phyloP scores from a whole-genome alignment of 2,329 filamentous ascomycete species.

The Nothophoma quercina region DNA sequence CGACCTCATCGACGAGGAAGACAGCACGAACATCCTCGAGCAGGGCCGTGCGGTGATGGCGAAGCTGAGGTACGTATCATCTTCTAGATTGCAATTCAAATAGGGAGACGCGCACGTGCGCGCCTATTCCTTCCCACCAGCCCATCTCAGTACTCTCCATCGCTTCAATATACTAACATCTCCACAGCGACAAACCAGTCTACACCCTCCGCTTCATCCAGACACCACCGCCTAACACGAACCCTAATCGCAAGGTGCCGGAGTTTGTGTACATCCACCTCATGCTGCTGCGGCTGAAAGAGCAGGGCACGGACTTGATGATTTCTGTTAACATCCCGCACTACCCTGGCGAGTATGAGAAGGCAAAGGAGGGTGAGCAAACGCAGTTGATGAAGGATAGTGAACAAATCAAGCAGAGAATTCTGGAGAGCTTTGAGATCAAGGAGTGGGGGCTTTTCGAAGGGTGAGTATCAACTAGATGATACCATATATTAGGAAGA shows the following conservation, averaged over 20 bases:
- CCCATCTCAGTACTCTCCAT: not conserved
- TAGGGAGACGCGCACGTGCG: conserved; percentile 3
- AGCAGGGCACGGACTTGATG: conserved; percentile 79
- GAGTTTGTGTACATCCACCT: conserved; percentile 78
- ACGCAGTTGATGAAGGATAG: conserved; percentile 67
- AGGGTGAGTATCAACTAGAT: conserved; percentile 23
- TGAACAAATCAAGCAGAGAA: conserved; percentile 70
- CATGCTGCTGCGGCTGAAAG: conserved; percentile 77
- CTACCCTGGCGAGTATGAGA: conserved; percentile 75
- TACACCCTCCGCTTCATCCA: conserved; percentile 73
- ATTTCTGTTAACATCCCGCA: conserved; percentile 90
- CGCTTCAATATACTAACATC: conserved; percentile 6
- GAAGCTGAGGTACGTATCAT: conserved; percentile 50
- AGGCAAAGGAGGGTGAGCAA: conserved; percentile 67
- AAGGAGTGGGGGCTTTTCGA: conserved; percentile 81
- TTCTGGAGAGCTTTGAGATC: conserved; percentile 78
- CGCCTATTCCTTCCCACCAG: not conserved
- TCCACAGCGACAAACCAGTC: conserved; percentile 59
- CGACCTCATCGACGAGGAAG: conserved; percentile 54
- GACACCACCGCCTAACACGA: conserved; percentile 45
- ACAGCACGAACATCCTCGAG: conserved; percentile 46
- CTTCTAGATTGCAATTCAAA: not conserved
- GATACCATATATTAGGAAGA: too few relatives aligned
- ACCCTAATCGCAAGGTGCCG: conserved; percentile 44
- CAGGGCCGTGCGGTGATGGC: conserved; percentile 38